Base-by-base conservation (phyloP, 371 early-diverging fungal genomes). In the Neoconidiobolus thromboides region DNA sequence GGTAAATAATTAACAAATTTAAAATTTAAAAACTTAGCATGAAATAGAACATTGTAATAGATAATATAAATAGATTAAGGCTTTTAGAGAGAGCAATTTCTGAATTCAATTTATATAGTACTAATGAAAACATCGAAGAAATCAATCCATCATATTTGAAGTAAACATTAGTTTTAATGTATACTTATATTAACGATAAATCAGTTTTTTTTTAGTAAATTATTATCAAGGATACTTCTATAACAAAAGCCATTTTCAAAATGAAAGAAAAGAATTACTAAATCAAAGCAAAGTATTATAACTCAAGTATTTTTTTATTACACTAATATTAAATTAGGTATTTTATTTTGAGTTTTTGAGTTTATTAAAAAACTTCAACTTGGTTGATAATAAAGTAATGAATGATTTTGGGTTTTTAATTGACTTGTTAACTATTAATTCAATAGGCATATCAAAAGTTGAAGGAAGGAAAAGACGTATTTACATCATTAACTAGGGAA, bases 101-200 rank as follows among this genome's bases (percentile, higher is more conserved):
- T 51, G 5, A 26, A 6, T 51, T 51, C 26, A 7, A 38, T 15
- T 66, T 93, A 42, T 93, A 93, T 65, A 89, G 89, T 65, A 72
- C 72, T 7, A 93, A 94, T 68, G 95, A 94, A 64, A 72, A 79
- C 2, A 51, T 88, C 46, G 91, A 94, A 12, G 95, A 94, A 64
- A 81, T 92, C 55, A 83, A 81, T 62, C 83, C 90, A 3, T 70
- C 75, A 40, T 87, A 92, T 67, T 70, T 94, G 44, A 75, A 76
- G 77, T 75, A 74, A 12, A 49, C 40, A 6, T 9, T 46, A 39
- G 42, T 15, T 15, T 41, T 54, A 48, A 15, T 2, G n/a, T 15
- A 36, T 54, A 14, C 5, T 39, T 4, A 53, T 48, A 7, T 58
- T n/a, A 14, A 15, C 39, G 9, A 42, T 14, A 48, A 4, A 3